Base-by-base conservation (phyloP, 2,329 filamentous ascomycete genomes). In the Ophiobolus disseminans region DNA sequence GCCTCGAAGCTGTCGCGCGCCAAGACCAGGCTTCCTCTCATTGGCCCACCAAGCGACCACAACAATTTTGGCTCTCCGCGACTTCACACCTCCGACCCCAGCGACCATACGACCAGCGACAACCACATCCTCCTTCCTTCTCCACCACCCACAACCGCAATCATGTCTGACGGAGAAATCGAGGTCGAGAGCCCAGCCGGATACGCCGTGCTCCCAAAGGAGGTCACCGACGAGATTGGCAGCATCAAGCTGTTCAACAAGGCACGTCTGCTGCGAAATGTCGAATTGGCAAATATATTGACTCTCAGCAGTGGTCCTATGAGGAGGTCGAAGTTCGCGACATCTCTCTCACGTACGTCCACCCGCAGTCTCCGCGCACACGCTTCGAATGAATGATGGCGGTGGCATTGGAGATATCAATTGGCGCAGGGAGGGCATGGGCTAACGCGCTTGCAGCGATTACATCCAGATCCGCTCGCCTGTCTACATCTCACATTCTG, bases 401-500 rank as follows among this genome's bases (percentile, higher is more conserved):
- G 51, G 20, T 46, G 46, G 53, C 56, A 57, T 60, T 50, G 50
- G 55, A 50, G 45, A 45, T 46, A 31, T 48, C 39, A 40, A 51
- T 47, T 49, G 48, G 50, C 49, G 48, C 41, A 58, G 39, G 48
- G 55, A 57, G 57, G 51, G 57, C 52, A 49, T 64, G 48, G 57
- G 69, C 70, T 74, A 70, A 73, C 64, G 55, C 55, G 48, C 65
- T 57, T 66, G 73, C 75, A 99, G 94, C 85, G 94, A 99, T 80
- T 99, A 99, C 86, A 94, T 99, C 80, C 94, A 97, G 82, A 96
- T 99, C 85, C 91, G 94, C 80, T 88, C 92, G 71, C 94, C 94
- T 73, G 94, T 97, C 85, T 99, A 97, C 85, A 87, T 97, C 82
- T 91, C 94, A 78, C 94, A 99, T 87, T 96, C 92, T 67, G 94